phyloP scores from a whole-genome alignment of 164 flowering plant genomes.

The Akebia trifoliata region DNA sequence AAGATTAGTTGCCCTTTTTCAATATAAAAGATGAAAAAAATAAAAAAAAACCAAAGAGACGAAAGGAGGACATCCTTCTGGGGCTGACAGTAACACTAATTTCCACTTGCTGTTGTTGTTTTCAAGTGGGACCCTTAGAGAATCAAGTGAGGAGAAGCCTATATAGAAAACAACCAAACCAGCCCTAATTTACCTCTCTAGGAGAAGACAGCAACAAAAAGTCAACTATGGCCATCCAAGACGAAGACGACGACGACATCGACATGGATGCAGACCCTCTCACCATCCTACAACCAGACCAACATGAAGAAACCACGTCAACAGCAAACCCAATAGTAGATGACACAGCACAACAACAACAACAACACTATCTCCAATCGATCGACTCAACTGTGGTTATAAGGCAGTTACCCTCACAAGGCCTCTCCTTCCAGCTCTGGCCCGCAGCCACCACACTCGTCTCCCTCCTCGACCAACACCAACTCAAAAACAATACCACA shows the following conservation, averaged over 20 bases:
- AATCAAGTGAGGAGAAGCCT: too few relatives aligned
- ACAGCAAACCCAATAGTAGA: neutral
- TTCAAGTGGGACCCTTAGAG: too few relatives aligned
- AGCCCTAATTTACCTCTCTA: too few relatives aligned
- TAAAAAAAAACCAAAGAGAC: too few relatives aligned
- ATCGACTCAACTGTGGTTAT: slow-evolving; percentile 42
- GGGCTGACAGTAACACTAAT: too few relatives aligned
- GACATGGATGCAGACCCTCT: neutral
- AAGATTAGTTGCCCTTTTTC: too few relatives aligned
- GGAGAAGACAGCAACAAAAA: too few relatives aligned
- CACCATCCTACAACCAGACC: neutral
- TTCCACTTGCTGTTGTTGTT: too few relatives aligned
- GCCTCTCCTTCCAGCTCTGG: slow-evolving; percentile 96
- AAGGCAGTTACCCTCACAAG: slow-evolving; percentile 68
- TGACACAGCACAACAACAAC: slow-evolving; percentile 7
- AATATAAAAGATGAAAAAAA: too few relatives aligned
- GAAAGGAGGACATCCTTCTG: too few relatives aligned
- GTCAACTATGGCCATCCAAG: slow-evolving; percentile 5
- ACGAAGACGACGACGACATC: neutral
- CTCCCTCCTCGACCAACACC: slow-evolving; percentile 48
- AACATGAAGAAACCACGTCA: neutral
- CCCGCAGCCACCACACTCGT: slow-evolving; percentile 83
- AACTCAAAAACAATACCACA: slow-evolving; percentile 27
- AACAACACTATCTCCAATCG: slow-evolving; percentile 40
- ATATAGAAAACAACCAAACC: too few relatives aligned